Evolutionary conservation across 1,284 basidiomycete genomes (phyloP).

Genomic region (Ustilago lituana): DNA sequence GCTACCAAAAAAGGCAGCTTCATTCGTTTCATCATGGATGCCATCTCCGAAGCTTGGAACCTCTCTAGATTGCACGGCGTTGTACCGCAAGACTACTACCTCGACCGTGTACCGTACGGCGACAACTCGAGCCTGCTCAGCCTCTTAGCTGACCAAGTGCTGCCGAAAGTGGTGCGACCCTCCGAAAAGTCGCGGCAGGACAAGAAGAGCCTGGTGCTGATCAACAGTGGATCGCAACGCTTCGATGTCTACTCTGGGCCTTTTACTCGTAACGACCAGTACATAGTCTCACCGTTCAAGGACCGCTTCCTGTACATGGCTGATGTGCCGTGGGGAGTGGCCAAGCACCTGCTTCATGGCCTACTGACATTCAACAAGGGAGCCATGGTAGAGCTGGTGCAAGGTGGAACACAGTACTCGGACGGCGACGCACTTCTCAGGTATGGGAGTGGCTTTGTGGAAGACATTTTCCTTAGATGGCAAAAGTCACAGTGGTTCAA

Average conservation of each 20-base stretch:
- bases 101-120: conserved; percentile 56
- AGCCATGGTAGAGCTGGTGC: conserved; percentile 42
- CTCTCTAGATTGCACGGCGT: conserved; percentile 58
- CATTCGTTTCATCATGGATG: conserved; percentile 57
- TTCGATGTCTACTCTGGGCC: conserved; percentile 62
- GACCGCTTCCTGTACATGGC: conserved; percentile 61
- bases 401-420: conserved; percentile 33
- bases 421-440: conserved; percentile 35
- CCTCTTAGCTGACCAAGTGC: conserved; percentile 51
- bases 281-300: conserved; percentile 63
- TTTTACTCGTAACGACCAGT: conserved; percentile 64
- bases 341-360: conserved; percentile 41
- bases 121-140: conserved; percentile 55
- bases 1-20: conserved; percentile 57
- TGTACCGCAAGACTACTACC: conserved; percentile 64
- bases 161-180: conserved; percentile 62
- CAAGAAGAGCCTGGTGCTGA: conserved; percentile 55
- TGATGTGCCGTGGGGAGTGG: conserved; percentile 58
- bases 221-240: conserved; percentile 64
- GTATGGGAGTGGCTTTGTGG: conserved; percentile 33
- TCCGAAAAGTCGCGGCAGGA: conserved; percentile 43
- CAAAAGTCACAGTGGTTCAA: conserved; percentile 49
- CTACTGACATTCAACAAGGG: conserved; percentile 46
- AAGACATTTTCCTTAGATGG: conserved; percentile 46
- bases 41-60: conserved; percentile 58